Evolutionary conservation across 192 early-diverging fungal genomes (phyloP), one percentile per base, ranked within the genome.

Genomic region (Coemansia sp.): DNA sequence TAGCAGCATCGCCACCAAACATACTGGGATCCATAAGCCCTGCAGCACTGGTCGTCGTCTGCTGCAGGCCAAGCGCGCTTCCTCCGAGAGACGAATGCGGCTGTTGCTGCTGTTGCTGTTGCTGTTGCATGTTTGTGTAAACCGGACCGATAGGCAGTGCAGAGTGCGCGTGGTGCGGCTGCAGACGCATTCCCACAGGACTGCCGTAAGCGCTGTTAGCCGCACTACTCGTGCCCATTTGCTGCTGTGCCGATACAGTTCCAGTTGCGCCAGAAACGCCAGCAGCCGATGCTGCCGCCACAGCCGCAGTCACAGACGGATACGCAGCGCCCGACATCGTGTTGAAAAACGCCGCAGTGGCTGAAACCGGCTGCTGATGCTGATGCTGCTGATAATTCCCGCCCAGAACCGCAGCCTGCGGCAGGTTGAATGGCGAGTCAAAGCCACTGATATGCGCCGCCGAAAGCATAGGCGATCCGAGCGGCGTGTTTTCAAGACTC

Each of bases 341-440:
- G 21, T 48, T 41, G 47, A 54, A 52, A 13, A 48, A 21, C 65
- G 65, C 39, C 13, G 54, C 12, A 9, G 45, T 41, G 26, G 54
- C 42, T 42, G 22, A 16, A n/a, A 19, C 54, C 36, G 37, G 13
- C 22, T 6, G 36, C 22, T 54, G 26, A 26, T 26, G 51, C 21
- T 45, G 42, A 13, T 45, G 51, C 21, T 45, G 42, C 0, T 45
- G 46, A 15, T 58, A 21, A 26, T 52, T 45, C 0, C 58, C 49
- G 58, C 63, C 63, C 41, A 41, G 32, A 18, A 42, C 19, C 21
- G 45, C 43, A 3, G 63, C 73, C 62, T 77, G 75, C 5, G 76
- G 79, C 63, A 82, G 62, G n/a, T 76, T 43, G 71, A 82, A 83
- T 37, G 80, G 60, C 57, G 80, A 62, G 11, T 83, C 80, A 55